A percentile compares a stretch with the other conserved stretches of the same genome.
phyloP scores from a whole-genome alignment of 495 filamentous ascomycete species.

The Thermothielavioides terrestris region DNA sequence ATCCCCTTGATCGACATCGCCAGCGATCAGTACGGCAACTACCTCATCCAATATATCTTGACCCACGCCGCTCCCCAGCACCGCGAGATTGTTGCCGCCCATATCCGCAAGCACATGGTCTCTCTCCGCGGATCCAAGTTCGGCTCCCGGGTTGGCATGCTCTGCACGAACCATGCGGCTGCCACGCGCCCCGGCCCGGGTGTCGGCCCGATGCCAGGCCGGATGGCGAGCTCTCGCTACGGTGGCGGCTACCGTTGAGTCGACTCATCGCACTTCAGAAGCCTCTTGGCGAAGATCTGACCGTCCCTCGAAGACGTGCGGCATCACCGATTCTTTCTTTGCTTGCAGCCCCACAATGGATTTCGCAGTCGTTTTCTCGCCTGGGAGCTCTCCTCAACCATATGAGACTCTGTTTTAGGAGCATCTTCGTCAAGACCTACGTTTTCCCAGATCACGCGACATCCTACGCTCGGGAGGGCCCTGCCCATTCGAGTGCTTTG shows the following conservation, averaged over 20 bases:
- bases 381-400: conserved; percentile 23
- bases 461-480: conserved; percentile 50
- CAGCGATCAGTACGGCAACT: conserved; percentile 97
- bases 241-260: conserved; percentile 40
- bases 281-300: too few species aligned
- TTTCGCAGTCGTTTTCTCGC: conserved; percentile 27
- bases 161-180: conserved; percentile 89
- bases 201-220: conserved; percentile 51
- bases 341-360: conserved; percentile 18
- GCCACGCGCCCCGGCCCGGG: conserved; percentile 79
- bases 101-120: conserved; percentile 99
- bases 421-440: conserved; percentile 49
- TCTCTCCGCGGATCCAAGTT: conserved; percentile 97
- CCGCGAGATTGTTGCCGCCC: conserved; percentile 82
- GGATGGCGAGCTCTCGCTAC: conserved; percentile 47
- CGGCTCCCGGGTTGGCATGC: conserved; percentile 95
- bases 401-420: conserved; percentile 31
- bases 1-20: conserved; percentile 98
- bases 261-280: too few species aligned
- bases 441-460: conserved; percentile 44
- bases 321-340: conserved; percentile 9
- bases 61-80: conserved; percentile 79
- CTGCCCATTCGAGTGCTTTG: conserved; percentile 46
- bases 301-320: background rate
- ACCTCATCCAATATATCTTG: conserved; percentile 93